Conservation (phyloP, 2,329 filamentous ascomycete species). For the Leptodontidium sp. region DNA sequence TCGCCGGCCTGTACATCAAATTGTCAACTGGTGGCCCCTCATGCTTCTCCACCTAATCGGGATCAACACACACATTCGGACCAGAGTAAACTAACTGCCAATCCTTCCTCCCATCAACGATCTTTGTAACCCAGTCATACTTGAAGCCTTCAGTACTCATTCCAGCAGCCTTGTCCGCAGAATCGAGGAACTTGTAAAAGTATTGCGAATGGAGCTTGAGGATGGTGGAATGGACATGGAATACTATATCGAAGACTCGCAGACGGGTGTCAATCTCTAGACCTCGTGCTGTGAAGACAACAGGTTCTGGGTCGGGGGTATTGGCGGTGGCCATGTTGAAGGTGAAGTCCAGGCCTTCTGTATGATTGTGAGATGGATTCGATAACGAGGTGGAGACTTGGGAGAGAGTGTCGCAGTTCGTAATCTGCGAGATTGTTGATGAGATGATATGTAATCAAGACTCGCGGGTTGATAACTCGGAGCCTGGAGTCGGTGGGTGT, state of each 20-base stretch:
- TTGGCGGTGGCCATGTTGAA: not conserved
- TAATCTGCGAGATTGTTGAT: no score
- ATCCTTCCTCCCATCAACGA: conserved; percentile 12
- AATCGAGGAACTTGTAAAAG: conserved; percentile 30
- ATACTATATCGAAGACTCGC: conserved; percentile 15
- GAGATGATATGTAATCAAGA: no score
- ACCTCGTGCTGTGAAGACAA: not conserved
- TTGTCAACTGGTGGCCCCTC: not conserved
- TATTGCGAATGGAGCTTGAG: conserved; percentile 27
- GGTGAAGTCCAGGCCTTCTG: not conserved
- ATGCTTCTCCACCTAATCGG: not conserved
- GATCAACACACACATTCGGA: conserved; percentile 4
- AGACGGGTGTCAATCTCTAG: conserved; percentile 24
- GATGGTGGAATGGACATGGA: conserved; percentile 25
- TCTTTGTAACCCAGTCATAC: conserved; percentile 27
- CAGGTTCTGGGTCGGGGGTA: not conserved
- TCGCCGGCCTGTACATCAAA: not conserved
- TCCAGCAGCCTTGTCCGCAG: conserved; percentile 24
- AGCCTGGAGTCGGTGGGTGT: no score
- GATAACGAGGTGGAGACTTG: no score
- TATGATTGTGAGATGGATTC: not conserved
- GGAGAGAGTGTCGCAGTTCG: no score
- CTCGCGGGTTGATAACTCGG: no score
- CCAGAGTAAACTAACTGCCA: conserved; percentile 5
- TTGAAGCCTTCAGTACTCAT: not conserved